These are phyloP conservation scores for Serendipita sp. DNA, from an alignment of 768 basidiomycete species.

Conservation along the genomic window DNA sequence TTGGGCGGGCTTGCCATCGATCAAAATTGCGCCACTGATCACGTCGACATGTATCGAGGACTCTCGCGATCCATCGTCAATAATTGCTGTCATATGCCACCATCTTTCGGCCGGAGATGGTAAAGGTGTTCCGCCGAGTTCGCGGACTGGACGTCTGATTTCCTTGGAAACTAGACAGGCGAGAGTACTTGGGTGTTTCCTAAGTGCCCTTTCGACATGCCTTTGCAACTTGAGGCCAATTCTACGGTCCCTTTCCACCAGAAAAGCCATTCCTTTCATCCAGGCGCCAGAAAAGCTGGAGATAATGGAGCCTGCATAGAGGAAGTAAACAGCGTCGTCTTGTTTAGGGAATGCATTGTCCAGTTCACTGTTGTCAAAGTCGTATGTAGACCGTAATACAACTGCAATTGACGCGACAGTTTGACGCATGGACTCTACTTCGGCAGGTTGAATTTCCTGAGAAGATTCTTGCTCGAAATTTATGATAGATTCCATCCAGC, in stretches of 20 bases:
- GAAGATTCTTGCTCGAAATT: neutral
- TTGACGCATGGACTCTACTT: neutral
- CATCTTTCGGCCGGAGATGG: conserved; percentile 12
- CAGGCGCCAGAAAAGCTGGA: conserved; percentile 9
- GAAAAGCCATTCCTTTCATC: conserved; percentile 13
- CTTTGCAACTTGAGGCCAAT: neutral
- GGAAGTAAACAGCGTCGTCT: too few relatives aligned
- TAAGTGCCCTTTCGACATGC: neutral
- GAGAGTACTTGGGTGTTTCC: conserved; percentile 10
- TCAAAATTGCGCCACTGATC: conserved; percentile 24
- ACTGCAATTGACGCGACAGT: conserved; percentile 6
- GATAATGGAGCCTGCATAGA: neutral
- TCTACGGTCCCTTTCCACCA: neutral
- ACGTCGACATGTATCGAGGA: conserved; percentile 27
- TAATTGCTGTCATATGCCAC: conserved; percentile 10
- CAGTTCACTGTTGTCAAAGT: neutral
- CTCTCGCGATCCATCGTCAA: conserved; percentile 5
- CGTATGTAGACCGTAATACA: neutral
- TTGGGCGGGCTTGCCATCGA: conserved; percentile 26
- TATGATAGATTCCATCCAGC: too few relatives aligned
- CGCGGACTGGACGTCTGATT: conserved; percentile 7
- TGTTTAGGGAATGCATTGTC: too few relatives aligned
- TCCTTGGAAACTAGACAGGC: conserved; percentile 13
- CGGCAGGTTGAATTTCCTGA: neutral
- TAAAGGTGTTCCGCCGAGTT: conserved; percentile 20